Percentiles rank a stretch among this genome's conserved stretches.
Evolutionary conservation across 768 basidiomycete genomes (phyloP).

Genomic region (Podaxis pistillaris): DNA sequence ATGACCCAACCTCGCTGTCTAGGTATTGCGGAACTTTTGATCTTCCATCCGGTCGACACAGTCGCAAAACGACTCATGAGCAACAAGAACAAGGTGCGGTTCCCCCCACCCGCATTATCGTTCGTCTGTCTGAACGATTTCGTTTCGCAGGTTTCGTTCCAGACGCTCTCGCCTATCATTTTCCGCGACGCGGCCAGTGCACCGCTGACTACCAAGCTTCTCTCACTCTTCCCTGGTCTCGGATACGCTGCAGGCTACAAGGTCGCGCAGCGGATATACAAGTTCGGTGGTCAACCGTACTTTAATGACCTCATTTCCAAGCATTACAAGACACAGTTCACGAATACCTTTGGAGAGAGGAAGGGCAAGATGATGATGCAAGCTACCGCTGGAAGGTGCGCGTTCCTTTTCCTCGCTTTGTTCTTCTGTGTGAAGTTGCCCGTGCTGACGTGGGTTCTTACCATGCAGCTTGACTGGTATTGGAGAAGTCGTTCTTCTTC

Average conservation of each 20-base stretch:
- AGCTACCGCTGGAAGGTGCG: conserved; percentile 87
- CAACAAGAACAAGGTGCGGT: conserved; percentile 78
- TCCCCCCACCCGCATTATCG: background rate
- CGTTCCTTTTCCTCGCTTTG: background rate
- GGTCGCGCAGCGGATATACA: conserved; percentile 90
- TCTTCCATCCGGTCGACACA: conserved; percentile 97
- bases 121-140: background rate
- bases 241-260: conserved; percentile 99
- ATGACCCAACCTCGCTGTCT: conserved; percentile 8
- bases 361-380: conserved; percentile 96
- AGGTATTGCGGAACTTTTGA: conserved; percentile 93
- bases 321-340: conserved; percentile 81
- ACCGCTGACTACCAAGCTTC: conserved; percentile 60
- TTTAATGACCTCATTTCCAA: conserved; percentile 89
- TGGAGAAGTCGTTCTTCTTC: conserved; percentile 98
- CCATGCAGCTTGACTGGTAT: conserved; percentile 65
- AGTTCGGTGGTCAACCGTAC: conserved; percentile 98
- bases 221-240: conserved; percentile 96
- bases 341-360: conserved; percentile 85
- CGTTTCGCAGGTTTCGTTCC: background rate
- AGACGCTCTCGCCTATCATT: conserved; percentile 47
- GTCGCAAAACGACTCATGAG: conserved; percentile 99
- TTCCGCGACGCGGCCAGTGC: conserved; percentile 84
- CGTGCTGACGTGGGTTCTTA: background rate
- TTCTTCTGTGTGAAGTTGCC: background rate